Evolutionary conservation across 75 land plant species (phyloP).

Genomic region (Cunninghamia lanceolata): DNA sequence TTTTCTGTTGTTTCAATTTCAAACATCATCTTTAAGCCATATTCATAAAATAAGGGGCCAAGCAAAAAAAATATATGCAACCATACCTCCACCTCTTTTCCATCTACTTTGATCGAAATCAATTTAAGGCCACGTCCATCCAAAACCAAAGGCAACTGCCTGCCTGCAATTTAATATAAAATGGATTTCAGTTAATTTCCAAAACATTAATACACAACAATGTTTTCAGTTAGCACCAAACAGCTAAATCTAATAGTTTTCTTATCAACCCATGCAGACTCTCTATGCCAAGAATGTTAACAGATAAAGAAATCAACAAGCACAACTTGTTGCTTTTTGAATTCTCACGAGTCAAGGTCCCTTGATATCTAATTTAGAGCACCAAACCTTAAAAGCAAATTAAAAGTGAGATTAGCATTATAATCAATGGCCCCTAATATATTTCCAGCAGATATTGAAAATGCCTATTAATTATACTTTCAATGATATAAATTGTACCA

Average conservation of each 20-base stretch:
- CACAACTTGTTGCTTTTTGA: background rate
- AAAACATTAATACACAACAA: background rate
- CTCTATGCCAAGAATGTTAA: background rate
- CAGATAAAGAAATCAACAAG: background rate
- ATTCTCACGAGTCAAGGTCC: background rate
- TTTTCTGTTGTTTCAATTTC: too few relatives aligned
- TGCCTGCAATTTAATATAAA: constrained; percentile 26
- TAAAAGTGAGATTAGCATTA: too few relatives aligned
- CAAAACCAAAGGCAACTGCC: constrained; percentile 56
- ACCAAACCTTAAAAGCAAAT: background rate
- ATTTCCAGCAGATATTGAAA: background rate
- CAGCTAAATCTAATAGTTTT: background rate
- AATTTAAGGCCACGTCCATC: constrained; percentile 78
- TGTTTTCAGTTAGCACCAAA: background rate
- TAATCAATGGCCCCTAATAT: background rate
- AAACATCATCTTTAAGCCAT: background rate
- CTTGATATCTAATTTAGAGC: background rate
- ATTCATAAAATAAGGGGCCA: background rate
- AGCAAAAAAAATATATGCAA: background rate
- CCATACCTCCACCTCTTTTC: constrained; percentile 63
- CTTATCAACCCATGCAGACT: background rate
- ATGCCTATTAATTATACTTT: background rate
- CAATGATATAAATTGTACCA: constrained; percentile 28
- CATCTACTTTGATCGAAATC: constrained; percentile 64
- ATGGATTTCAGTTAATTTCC: background rate